A percentile compares a stretch with the other conserved stretches of the same genome.
phyloP scores from a whole-genome alignment of 768 basidiomycete genomes.

The Leccinum disarticulatum region DNA sequence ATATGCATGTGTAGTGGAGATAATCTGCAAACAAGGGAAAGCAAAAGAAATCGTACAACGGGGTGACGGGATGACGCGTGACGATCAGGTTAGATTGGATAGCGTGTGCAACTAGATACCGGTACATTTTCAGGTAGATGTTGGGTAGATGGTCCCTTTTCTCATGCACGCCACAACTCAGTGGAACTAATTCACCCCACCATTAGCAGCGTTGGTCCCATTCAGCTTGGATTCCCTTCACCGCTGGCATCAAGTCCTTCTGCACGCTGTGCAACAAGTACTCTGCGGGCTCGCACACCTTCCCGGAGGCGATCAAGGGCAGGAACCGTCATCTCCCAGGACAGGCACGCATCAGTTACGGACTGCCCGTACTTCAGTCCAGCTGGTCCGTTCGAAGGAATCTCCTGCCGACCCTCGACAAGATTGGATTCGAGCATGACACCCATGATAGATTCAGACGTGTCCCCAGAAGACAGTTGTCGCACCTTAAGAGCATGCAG shows the following conservation, averaged over 20 bases:
- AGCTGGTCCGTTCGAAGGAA: constrained; percentile 67
- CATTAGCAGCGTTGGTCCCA: constrained; percentile 14
- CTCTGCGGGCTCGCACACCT: constrained; percentile 79
- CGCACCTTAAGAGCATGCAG: constrained; percentile 47
- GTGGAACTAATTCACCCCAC: constrained; percentile 15
- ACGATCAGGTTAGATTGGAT: not conserved
- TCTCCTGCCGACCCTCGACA: constrained; percentile 82
- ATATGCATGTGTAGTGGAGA: not conserved
- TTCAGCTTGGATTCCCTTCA: constrained; percentile 14
- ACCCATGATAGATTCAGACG: constrained; percentile 75
- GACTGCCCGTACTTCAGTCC: constrained; percentile 82
- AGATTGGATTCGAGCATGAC: constrained; percentile 97
- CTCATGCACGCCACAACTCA: not conserved
- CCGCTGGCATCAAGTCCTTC: constrained; percentile 10
- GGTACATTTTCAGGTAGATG: not conserved
- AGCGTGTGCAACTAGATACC: constrained; percentile 1
- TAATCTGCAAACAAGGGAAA: not conserved
- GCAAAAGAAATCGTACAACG: not conserved
- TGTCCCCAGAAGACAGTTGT: constrained; percentile 73
- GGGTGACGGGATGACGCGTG: too few species aligned
- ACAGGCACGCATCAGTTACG: constrained; percentile 87
- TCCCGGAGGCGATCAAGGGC: constrained; percentile 82
- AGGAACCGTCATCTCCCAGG: constrained; percentile 85
- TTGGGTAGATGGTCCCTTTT: not conserved
- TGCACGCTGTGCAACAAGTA: constrained; percentile 39